phyloP scores from a whole-genome alignment of 2,329 filamentous ascomycete genomes.

The Ophiostoma novo-ulmi region DNA sequence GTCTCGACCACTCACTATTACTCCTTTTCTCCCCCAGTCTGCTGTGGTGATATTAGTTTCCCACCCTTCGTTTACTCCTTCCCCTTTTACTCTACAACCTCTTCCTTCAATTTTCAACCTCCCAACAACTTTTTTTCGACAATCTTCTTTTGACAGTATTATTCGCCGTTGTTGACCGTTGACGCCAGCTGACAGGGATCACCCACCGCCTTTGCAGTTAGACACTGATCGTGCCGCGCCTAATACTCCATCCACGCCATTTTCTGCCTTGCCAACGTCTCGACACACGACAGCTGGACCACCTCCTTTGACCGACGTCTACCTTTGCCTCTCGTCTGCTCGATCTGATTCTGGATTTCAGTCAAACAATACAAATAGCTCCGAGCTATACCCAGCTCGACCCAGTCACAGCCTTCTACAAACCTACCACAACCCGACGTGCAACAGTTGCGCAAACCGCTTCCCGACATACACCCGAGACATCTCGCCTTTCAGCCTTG shows the following conservation, averaged over 20 bases:
- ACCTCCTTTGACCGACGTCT: neutral
- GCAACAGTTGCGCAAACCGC: neutral
- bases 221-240: neutral
- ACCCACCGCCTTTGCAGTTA: neutral
- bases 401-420: neutral
- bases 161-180: neutral
- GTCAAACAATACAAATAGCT: neutral
- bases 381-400: neutral
- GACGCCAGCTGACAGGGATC: neutral
- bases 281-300: neutral
- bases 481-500: slow-evolving; percentile 9
- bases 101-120: neutral
- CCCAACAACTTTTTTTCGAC: neutral
- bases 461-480: slow-evolving; percentile 14
- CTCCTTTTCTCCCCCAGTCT: neutral
- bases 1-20: too few relatives aligned
- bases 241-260: neutral
- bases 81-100: neutral
- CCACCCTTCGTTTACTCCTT: neutral
- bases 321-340: neutral
- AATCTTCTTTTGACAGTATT: too few relatives aligned
- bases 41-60: neutral
- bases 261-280: neutral
- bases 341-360: neutral
- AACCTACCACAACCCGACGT: neutral